Percentiles rank a stretch among this genome's conserved stretches.
phyloP scores from a whole-genome alignment of 2,329 filamentous ascomycete genomes.

The Talaromyces sp. region DNA sequence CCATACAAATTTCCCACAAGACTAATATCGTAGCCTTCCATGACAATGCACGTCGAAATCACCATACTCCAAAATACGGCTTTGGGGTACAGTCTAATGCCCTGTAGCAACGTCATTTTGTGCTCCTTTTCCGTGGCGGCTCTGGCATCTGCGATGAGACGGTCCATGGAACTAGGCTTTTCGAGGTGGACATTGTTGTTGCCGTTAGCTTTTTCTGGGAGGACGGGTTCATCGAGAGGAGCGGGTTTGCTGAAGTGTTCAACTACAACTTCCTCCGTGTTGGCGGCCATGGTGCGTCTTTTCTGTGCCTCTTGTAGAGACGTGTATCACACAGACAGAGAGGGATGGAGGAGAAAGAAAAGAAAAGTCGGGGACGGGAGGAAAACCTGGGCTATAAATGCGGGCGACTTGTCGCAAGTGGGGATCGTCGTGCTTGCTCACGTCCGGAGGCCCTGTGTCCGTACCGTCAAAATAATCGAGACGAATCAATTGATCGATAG shows the following conservation, averaged over 20 bases:
- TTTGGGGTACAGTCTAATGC: slow-evolving; percentile 79
- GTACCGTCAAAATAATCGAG: not conserved
- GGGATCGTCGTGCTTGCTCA: not conserved
- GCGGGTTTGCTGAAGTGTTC: not conserved
- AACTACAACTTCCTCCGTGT: not conserved
- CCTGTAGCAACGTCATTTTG: slow-evolving; percentile 70
- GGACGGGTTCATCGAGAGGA: not conserved
- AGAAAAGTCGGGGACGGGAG: slow-evolving; percentile 1
- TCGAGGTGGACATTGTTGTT: not conserved
- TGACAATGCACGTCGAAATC: slow-evolving; percentile 85
- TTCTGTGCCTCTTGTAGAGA: not conserved
- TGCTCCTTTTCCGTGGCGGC: slow-evolving; percentile 50
- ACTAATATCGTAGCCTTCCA: slow-evolving; percentile 86
- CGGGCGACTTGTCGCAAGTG: not conserved
- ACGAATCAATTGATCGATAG: not conserved
- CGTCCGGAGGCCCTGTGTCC: not conserved
- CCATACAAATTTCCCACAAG: slow-evolving; percentile 76
- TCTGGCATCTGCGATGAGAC: slow-evolving; percentile 41
- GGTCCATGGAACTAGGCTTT: slow-evolving; percentile 29
- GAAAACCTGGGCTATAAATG: not conserved
- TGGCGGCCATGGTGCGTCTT: not conserved
- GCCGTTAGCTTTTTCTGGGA: too few relatives aligned
- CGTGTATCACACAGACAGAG: not conserved
- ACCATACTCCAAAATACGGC: slow-evolving; percentile 78
- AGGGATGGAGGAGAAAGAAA: not conserved